Evolutionary conservation across 768 basidiomycete species (phyloP), one percentile per base, ranked within the genome.

Genomic region (Russula abietina): DNA sequence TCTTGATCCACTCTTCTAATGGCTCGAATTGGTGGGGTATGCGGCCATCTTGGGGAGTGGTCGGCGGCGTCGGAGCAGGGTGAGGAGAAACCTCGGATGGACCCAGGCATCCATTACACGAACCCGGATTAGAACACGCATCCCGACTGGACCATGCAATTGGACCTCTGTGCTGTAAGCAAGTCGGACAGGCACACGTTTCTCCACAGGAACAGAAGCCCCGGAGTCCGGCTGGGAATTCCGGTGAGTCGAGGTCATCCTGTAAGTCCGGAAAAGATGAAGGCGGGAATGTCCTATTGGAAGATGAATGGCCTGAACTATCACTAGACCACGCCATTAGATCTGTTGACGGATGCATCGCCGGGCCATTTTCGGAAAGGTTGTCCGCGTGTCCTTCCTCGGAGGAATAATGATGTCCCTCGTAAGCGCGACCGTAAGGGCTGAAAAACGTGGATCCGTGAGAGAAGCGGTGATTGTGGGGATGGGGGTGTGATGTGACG

Each of bases 361-460:
- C 57, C 33, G 55, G 19, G 19, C 57, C 30, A 55, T 64, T 59
- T 54, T 58, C 61, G 46, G 65, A 19, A 49, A 43, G 30, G 48
- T 56, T 43, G 22, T 65, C 61, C n/a, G 43, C 4, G 14, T 52
- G 49, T 16, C 61, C 22, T 24, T 55, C 46, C 56, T 78, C 78
- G 17, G 70, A 59, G 12, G 75, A 71, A 64, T 81, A 78, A n/a
- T 72, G 64, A 4, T 77, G 73, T 56, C 83, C 87, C 53, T 65
- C 65, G 66, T 88, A 83, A 17, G 86, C 85, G 26, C 86, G 80
- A 19, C 81, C 81, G 60, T 90, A 91, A 0, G 89, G 89, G 57
- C 84, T 86, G 70, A 78, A 88, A 49, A 76, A 74, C 61, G 78
- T 74, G 62, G 75, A 75, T 58, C 85, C 82, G 69, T 81, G 81